Base-by-base conservation (phyloP, 2,329 filamentous ascomycete species). In the Chaetomium globosum region DNA sequence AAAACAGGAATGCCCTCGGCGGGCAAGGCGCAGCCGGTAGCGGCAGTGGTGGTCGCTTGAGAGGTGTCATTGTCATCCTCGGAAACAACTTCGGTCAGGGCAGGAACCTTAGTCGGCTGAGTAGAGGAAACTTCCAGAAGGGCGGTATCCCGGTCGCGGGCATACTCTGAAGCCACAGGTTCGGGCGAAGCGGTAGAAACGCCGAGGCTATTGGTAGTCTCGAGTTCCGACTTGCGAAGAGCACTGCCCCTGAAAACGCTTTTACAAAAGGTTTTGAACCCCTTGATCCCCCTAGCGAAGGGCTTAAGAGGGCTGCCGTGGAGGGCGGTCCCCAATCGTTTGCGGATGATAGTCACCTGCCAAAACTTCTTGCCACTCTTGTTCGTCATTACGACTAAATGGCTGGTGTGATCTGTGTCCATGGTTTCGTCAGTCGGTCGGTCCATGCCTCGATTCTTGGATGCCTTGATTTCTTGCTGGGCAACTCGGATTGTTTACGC, bases 391-490 rank as follows among this genome's bases (percentile, higher is more conserved):
- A 36, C 21, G 62, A 30, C 21, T 30, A 26, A 26, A 39, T 6
- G 39, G 12, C 36, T 5, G 4, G 9, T 26, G n/a, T n/a, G 33
- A 39, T 61, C 53, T 65, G 63, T 58, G 31, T 51, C 61, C 52
- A 58, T 21, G 6, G 7, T 57, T 21, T 26, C 5, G 59, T 65
- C 59, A 65, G 59, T 51, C 12, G 12, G 19, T 43, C 28, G 46
- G n/a, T 65, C 33, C 26, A 26, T 26, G 26, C 26, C 26, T 26
- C 26, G 26, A 36, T 36, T 9, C 5, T 10, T 36, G 7, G 33
- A 36, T 36, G 33, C 12, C 33, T 12, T 36, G 46, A 65, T 57
- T 31, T 33, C 28, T 36, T 16, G 26, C 7, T 6, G 12, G 10
- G 26, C 21, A 46, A 13, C 31, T 43, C 19, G 28, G 7, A 12